Conservation (phyloP, 192 early-diverging fungal species). For the Coemansia sp. region DNA sequence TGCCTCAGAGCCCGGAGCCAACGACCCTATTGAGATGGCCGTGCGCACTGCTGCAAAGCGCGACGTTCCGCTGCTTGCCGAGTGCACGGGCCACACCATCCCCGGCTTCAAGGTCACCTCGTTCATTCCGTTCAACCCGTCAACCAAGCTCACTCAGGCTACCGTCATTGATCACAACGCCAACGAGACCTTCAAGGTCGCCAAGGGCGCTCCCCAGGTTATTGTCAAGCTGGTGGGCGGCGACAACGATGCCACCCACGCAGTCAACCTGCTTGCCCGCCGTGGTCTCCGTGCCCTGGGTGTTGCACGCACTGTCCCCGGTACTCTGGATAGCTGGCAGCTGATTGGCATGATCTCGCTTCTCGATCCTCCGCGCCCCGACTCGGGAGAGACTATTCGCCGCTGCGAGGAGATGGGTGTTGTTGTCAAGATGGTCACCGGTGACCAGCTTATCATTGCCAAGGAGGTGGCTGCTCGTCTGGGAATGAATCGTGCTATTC, state of each 20-base stretch:
- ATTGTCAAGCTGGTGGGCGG: constrained; percentile 79
- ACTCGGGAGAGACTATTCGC: constrained; percentile 81
- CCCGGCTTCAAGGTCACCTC: constrained; percentile 90
- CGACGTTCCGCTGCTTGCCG: constrained; percentile 64
- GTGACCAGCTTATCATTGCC: constrained; percentile 92
- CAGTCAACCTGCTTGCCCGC: constrained; percentile 79
- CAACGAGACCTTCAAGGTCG: constrained; percentile 74
- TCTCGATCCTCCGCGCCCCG: constrained; percentile 84
- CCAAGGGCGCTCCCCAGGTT: constrained; percentile 95
- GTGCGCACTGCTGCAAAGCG: constrained; percentile 78
- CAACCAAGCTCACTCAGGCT: constrained; percentile 87
- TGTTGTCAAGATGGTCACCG: constrained; percentile 95
- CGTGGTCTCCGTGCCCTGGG: constrained; percentile 93
- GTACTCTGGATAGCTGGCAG: constrained; percentile 63
- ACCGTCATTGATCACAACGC: constrained; percentile 73
- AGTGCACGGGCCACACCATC: constrained; percentile 65
- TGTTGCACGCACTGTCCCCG: constrained; percentile 76
- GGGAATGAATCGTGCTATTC: constrained; percentile 87
- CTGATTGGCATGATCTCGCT: constrained; percentile 90
- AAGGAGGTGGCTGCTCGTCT: constrained; percentile 89
- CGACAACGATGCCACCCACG: constrained; percentile 75
- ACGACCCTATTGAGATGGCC: constrained; percentile 85
- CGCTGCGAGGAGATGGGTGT: constrained; percentile 85
- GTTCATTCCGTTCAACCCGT: constrained; percentile 93
- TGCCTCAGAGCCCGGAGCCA: constrained; percentile 82